Conservation (phyloP, 176 grass and related monocot species). For the Urochloa ruziziensis region DNA sequence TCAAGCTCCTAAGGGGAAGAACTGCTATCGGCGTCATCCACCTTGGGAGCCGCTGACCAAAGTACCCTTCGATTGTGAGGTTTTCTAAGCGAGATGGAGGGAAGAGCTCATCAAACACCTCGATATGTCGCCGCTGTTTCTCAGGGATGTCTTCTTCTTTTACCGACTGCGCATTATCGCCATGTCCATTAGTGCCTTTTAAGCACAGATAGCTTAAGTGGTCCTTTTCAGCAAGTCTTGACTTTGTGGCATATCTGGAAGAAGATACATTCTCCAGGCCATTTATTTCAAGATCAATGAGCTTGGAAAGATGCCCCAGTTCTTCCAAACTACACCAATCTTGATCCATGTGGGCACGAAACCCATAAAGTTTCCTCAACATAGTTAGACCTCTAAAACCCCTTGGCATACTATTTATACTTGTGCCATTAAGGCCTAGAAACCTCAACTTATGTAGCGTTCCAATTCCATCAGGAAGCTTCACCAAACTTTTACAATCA, state of each 20-base stretch:
- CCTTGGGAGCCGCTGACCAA: neutral
- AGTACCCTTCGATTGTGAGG: neutral
- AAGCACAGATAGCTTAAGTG: neutral
- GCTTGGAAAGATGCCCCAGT: neutral
- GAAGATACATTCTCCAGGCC: slow-evolving; percentile 5
- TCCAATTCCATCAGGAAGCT: neutral
- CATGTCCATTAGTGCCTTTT: neutral
- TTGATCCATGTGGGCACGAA: neutral
- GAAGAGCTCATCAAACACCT: slow-evolving; percentile 8
- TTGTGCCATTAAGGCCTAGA: neutral
- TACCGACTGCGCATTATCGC: neutral
- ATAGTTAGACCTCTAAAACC: neutral
- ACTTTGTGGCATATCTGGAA: neutral
- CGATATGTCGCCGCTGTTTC: neutral
- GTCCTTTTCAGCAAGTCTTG: neutral
- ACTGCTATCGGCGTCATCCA: neutral
- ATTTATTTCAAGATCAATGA: neutral
- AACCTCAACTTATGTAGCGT: neutral
- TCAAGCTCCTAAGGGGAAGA: neutral
- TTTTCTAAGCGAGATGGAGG: neutral
- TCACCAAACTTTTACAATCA: neutral
- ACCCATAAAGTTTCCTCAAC: neutral
- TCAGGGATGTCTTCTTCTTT: neutral
- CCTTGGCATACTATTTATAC: neutral
- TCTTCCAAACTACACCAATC: slow-evolving; percentile 14